Evolutionary conservation across 306 rosid genomes (phyloP), one percentile per base, ranked within the genome.

Genomic region (Acmispon strigosus): DNA sequence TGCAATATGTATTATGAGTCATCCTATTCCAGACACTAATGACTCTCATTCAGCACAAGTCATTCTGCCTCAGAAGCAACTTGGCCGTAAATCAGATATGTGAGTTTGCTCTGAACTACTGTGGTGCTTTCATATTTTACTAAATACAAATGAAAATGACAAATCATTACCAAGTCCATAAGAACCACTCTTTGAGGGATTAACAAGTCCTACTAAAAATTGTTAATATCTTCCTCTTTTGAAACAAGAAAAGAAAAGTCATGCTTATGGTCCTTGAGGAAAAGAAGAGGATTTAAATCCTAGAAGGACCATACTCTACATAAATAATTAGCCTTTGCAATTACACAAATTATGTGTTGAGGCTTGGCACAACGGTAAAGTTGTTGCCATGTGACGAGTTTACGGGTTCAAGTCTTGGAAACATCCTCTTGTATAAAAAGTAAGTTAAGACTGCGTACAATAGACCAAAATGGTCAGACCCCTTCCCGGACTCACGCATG

Each of bases 31-130:
- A 19, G 79, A 90, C 70, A 90, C 96, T 74, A 66, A 86, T 32
- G 83, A 90, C 11, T 90, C 89, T 82, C 93, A 87, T 68, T 90
- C 96, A n/a, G 93, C 85, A n/a, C 96, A 90, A 76, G 96, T 90
- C 73, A 90, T 90, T 81, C 87, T 90, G 62, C 96, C 96, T 0
- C 96, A 90, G 78, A 84, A 90, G 83, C 96, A 90, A 76, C 91
- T 90, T 16, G 88, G 87, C 45, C 88, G 91, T 22, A 88, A 86
- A 81, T 90, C 96, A 14, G 96, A 90, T 55, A 86, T 88, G 96
- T 86, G 79, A 37, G 90, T 60, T 27, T 68, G 22, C 56, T 59
- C 55, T 65, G 10, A 63, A 45, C 56, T 24, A 22, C 48, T 10
- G 1, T 13, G 16, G 50, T 19, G 59, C 20, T 62, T 83, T 69